These are phyloP conservation scores for Pyrenula aspistea DNA, from an alignment of 495 filamentous ascomycete species.

Conservation along the genomic window DNA sequence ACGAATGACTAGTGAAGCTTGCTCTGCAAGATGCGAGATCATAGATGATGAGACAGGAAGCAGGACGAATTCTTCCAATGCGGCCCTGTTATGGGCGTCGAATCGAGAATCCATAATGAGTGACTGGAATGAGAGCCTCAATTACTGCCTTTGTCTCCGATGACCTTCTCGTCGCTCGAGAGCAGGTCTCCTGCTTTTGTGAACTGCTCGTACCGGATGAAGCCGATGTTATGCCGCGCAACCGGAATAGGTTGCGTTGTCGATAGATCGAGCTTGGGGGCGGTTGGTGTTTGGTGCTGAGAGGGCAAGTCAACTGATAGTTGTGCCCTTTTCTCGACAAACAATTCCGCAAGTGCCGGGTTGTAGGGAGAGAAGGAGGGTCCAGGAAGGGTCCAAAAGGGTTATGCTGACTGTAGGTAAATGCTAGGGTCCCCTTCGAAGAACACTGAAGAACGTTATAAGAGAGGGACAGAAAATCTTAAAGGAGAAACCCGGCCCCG, in stretches of 20 bases:
- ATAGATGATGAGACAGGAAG: conserved; percentile 70
- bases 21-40: conserved; percentile 72
- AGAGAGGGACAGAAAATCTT: not conserved
- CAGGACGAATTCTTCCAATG: conserved; percentile 82
- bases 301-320: not conserved
- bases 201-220: not conserved
- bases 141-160: not conserved
- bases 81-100: conserved; percentile 54
- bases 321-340: not conserved
- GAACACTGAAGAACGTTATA: not conserved
- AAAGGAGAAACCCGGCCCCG: not conserved
- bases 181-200: not conserved
- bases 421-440: not conserved
- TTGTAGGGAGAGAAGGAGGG: not conserved
- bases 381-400: not conserved
- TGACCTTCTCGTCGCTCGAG: not conserved
- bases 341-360: not conserved
- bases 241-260: not conserved
- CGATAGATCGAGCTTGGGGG: not conserved
- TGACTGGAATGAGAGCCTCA: not conserved
- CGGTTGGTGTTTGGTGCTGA: not conserved
- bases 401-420: not conserved
- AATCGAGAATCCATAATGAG: conserved; percentile 26
- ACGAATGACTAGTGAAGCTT: conserved; percentile 78
- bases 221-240: not conserved